phyloP scores from a whole-genome alignment of 306 rosid genomes.

The Cucurbita pepo region DNA sequence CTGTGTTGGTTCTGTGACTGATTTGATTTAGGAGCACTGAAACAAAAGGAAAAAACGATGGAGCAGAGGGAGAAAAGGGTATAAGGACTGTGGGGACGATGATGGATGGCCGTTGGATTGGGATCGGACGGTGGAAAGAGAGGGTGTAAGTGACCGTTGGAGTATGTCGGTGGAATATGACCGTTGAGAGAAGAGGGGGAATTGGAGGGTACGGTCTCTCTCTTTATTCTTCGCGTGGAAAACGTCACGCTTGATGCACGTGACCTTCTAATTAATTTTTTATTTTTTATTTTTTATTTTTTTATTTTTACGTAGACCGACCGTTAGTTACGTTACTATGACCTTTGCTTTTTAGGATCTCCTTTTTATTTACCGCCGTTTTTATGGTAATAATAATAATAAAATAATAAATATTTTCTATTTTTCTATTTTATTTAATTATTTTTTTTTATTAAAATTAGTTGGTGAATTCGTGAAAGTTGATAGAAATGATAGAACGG shows the following conservation, averaged over 20 bases:
- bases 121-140: conserved; percentile 42
- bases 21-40: conserved; percentile 24
- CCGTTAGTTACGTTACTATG: neutral
- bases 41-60: conserved; percentile 12
- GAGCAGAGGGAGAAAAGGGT: conserved; percentile 17
- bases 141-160: conserved; percentile 42
- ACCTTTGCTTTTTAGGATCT: neutral
- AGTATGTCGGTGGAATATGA: conserved; percentile 52
- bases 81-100: conserved; percentile 3
- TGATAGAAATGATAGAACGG: too few relatives aligned
- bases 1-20: conserved; percentile 25
- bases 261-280: neutral
- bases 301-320: neutral
- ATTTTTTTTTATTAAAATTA: too few relatives aligned
- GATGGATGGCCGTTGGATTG: conserved; percentile 24
- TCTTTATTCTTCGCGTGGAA: neutral
- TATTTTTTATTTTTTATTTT: too few relatives aligned
- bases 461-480: too few relatives aligned
- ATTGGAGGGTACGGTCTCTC: conserved; percentile 28
- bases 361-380: neutral
- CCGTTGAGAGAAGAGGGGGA: conserved; percentile 36
- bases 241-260: neutral
- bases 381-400: too few relatives aligned
- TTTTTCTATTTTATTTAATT: too few relatives aligned
- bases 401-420: too few relatives aligned